Base-by-base conservation (phyloP, 2,329 filamentous ascomycete genomes). In the Fusarium anthophilum region DNA sequence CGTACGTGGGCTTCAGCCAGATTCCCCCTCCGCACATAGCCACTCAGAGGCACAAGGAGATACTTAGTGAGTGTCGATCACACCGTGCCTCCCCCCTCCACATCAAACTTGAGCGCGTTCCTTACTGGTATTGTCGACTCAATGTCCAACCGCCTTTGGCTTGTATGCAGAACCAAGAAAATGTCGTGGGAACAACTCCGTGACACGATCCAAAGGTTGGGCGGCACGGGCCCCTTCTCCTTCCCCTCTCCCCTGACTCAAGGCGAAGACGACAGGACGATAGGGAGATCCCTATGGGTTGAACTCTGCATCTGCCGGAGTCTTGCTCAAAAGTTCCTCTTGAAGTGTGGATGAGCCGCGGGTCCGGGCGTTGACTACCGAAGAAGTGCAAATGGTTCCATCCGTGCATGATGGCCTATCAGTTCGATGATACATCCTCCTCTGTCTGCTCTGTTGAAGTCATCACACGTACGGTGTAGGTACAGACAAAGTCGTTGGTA, bases 41-140 rank as follows among this genome's bases (percentile, higher is more conserved):
- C 66, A 70, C 67, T 70, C 44, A 72, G 60, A 64, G 53, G 56
- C 70, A 66, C 66, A 50, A 59, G 60, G 45, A 38, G 41, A 67
- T 63, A 55, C 57, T 67, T 70, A 74, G 71, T 74, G 62, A 72
- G 56, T 72, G 71, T 72, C 71, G 71, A 74, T 74, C 71, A 58
- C 54, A 38, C 32, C 57, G 59, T 63, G 70, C 61, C 71, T 71
- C 57, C 65, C 65, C 59, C 51, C 53, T 51, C 66, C 53, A 38
- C 15, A 55, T 54, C n/a, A 32, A 58, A 39, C 45, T 59, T 39
- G 41, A 38, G 24, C 62, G 6, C 53, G 67, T 70, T 41, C 30
- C 60, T 58, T 61, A 26, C 37, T 45, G 38, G 60, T 72, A 64
- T 63, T 48, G 43, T 50, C 32, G 59, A 54, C 66, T 50, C 26